These are phyloP conservation scores for Elsinoe perseae DNA, from an alignment of 2,329 filamentous ascomycete species.

Conservation along the genomic window DNA sequence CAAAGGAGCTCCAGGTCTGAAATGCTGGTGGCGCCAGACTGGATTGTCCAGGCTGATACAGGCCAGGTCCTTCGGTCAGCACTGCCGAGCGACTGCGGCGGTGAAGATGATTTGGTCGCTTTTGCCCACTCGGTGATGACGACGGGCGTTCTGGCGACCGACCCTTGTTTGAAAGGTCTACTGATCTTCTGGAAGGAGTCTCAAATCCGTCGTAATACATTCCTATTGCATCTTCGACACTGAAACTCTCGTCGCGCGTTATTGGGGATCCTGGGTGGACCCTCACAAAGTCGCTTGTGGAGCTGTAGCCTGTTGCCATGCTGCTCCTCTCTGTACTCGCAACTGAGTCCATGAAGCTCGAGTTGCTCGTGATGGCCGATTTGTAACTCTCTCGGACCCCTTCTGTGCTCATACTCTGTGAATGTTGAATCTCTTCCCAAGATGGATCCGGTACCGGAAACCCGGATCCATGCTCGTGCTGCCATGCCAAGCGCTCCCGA, in stretches of 20 bases:
- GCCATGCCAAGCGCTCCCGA: conserved; percentile 30
- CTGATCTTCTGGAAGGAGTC: conserved; percentile 20
- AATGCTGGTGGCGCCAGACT: conserved; percentile 18
- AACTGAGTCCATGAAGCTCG: conserved; percentile 49
- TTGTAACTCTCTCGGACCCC: conserved; percentile 49
- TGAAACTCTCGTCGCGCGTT: conserved; percentile 41
- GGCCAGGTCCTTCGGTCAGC: background rate
- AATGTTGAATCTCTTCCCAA: conserved; percentile 27
- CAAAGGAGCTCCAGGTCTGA: conserved; percentile 16
- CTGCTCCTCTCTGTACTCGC: conserved; percentile 76
- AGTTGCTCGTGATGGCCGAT: conserved; percentile 52
- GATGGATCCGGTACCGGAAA: conserved; percentile 11
- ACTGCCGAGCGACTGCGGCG: conserved; percentile 17
- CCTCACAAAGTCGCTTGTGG: conserved; percentile 61
- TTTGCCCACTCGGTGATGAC: conserved; percentile 16
- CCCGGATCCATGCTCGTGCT: conserved; percentile 25
- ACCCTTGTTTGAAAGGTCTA: conserved; percentile 19
- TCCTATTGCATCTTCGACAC: conserved; percentile 53
- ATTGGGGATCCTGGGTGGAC: conserved; percentile 30
- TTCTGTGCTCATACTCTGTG: conserved; percentile 30
- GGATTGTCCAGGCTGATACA: conserved; percentile 5
- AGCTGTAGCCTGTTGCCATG: conserved; percentile 70
- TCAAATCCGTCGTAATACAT: conserved; percentile 53
- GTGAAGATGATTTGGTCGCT: conserved; percentile 13
- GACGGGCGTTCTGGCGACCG: conserved; percentile 22